Evolutionary conservation across 2,329 filamentous ascomycete genomes (phyloP), one percentile per base, ranked within the genome.

Genomic region (Fusarium piperis): DNA sequence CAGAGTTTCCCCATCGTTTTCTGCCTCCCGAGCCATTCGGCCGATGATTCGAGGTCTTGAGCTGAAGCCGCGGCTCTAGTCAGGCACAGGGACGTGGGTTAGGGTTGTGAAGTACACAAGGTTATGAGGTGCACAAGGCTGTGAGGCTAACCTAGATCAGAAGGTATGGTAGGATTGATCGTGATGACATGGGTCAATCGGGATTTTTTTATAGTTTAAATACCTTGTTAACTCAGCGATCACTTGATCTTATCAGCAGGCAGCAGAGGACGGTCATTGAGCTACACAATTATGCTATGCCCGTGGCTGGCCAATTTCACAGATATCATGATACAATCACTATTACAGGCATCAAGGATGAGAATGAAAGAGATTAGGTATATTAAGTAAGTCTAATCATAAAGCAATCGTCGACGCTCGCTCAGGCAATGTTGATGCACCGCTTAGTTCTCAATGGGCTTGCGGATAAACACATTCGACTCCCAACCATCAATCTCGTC

Each of bases 401-500:
- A 64, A 62, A 26, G 30, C 26, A 64, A 46, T 53, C 44, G 56
- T 38, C 38, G 39, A 51, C 39, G 28, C 44, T 32, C 53, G n/a
- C 51, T 67, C 38, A 68, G 36, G 28, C 23, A 52, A n/a, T 16
- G n/a, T 11, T 30, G 18, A 20, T 33, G 44, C 12, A 48, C n/a
- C 26, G 44, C 26, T 28, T 51, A 63, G 18, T 60, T 18, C 15
- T 32, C n/a, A 23, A 52, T 62, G 6, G 87, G 85, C 67, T 82
- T 77, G 64, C 77, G 83, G 3, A 83, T 79, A 74, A 91, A 90
- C 3, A 87, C 83, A 60, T 82, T 88, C 33, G 87, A 82, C 72
- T 89, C 89, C 90, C 90, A 92, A 2, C 90, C 89, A 76, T 92
- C 90, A 44, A 88, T 84, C 0, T 84, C 84, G 67, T 89, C 87